Percentiles rank a stretch among this genome's conserved stretches.
Conservation (phyloP, 352 stramenopile genomes). For the Globisporangium parvum region DNA sequence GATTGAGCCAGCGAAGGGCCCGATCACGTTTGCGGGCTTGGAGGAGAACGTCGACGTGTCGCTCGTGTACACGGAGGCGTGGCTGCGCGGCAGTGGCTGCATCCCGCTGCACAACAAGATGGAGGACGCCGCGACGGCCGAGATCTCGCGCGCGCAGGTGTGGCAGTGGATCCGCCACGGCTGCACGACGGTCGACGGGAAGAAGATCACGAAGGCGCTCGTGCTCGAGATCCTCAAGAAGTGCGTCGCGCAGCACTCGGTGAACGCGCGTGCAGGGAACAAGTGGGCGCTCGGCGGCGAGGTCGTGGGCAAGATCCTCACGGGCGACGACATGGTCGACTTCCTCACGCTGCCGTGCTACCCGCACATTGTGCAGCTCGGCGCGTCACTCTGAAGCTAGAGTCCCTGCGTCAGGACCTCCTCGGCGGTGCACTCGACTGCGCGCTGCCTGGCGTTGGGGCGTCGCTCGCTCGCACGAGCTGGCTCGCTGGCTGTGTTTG, state of each 20-base stretch:
- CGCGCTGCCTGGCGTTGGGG: neutral
- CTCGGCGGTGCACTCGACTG: neutral
- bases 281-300: slow-evolving; percentile 64
- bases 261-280: slow-evolving; percentile 35
- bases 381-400: slow-evolving; percentile 60
- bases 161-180: slow-evolving; percentile 89
- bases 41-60: slow-evolving; percentile 91
- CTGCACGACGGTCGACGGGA: slow-evolving; percentile 61
- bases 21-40: slow-evolving; percentile 84
- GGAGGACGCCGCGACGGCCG: slow-evolving; percentile 93
- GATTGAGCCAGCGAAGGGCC: slow-evolving; percentile 47
- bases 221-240: slow-evolving; percentile 60
- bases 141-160: slow-evolving; percentile 92
- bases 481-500: neutral
- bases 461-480: neutral
- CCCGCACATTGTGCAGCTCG: slow-evolving; percentile 70
- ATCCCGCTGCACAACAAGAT: slow-evolving; percentile 95
- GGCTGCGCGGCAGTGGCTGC: slow-evolving; percentile 90
- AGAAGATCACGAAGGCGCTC: slow-evolving; percentile 56
- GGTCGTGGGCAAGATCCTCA: slow-evolving; percentile 67
- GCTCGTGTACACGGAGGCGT: slow-evolving; percentile 93
- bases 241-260: slow-evolving; percentile 50
- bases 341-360: slow-evolving; percentile 83
- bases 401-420: neutral
- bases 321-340: slow-evolving; percentile 71